Conservation (phyloP, 768 basidiomycete genomes). For the Trametes villosa region DNA sequence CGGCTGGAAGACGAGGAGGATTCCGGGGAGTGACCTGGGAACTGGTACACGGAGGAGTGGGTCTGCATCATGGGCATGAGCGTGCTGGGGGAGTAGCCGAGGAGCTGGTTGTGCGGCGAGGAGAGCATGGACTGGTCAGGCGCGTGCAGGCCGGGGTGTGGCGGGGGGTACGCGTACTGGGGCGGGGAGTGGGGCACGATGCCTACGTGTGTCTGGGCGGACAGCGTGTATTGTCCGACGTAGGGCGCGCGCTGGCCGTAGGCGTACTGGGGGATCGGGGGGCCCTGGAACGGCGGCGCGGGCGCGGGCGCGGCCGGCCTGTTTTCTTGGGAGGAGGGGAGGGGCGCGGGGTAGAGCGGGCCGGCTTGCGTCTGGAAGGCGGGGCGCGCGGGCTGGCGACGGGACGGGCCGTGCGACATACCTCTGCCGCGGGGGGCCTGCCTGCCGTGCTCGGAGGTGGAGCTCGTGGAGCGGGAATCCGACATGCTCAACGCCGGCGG, state of each 20-base stretch:
- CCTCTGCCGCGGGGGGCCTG: conserved; percentile 27
- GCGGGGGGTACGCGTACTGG: conserved; percentile 39
- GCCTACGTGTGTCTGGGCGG: conserved; percentile 39
- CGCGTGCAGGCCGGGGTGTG: conserved; percentile 41
- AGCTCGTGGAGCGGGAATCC: conserved; percentile 25
- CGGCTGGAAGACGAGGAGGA: conserved; percentile 34
- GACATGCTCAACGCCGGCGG: conserved; percentile 28
- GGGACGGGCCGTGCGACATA: conserved; percentile 24
- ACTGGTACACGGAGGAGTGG: conserved; percentile 44
- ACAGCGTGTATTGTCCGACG: conserved; percentile 52
- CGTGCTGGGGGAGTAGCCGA: conserved; percentile 40
- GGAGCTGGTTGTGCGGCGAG: conserved; percentile 39
- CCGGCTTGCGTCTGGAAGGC: conserved; percentile 26
- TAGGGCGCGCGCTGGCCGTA: conserved; percentile 40
- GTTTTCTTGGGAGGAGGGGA: conserved; percentile 29
- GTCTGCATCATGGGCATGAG: conserved; percentile 43
- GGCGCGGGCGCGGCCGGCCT: conserved; percentile 30
- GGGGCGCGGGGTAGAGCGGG: conserved; percentile 16
- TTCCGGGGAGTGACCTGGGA: conserved; percentile 41
- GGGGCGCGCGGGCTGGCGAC: conserved; percentile 25
- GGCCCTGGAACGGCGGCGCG: conserved; percentile 31
- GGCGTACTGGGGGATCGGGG: conserved; percentile 24
- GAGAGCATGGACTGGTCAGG: conserved; percentile 43
- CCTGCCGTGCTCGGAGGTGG: conserved; percentile 25
- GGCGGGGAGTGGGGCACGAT: conserved; percentile 28